A percentile compares a stretch with the other conserved stretches of the same genome.
These are phyloP conservation scores for Guadua angustifolia DNA, from an alignment of 176 grass and related monocot genomes.

Conservation along the genomic window DNA sequence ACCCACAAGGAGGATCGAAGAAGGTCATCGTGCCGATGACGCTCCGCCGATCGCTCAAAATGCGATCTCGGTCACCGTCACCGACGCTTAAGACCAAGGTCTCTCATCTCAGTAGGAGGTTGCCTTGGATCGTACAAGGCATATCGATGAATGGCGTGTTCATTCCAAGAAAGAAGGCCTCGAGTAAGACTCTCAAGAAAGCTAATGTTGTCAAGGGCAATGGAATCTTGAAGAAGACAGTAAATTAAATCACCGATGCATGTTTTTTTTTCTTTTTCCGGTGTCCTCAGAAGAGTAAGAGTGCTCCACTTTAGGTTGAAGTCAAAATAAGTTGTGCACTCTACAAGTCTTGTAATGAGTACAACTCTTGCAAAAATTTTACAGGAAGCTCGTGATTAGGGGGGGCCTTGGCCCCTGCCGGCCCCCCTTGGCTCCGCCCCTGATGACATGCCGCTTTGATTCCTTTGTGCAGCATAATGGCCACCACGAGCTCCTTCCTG, in stretches of 20 bases:
- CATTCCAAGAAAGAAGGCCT: constrained; percentile 38
- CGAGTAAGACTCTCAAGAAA: constrained; percentile 54
- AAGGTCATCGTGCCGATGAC: background rate
- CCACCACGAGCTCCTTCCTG: no score
- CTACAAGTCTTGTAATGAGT: background rate
- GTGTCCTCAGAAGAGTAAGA: background rate
- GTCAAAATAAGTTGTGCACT: background rate
- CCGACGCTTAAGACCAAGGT: constrained; percentile 48
- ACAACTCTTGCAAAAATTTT: no score
- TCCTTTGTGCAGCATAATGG: no score
- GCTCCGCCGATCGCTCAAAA: no score
- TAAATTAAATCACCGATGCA: constrained; percentile 1
- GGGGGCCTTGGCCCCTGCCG: no score
- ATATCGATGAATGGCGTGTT: constrained; percentile 35
- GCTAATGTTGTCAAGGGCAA: constrained; percentile 83
- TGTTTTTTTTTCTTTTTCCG: background rate
- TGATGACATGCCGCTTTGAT: no score
- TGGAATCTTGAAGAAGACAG: constrained; percentile 89
- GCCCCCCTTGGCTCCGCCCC: no score
- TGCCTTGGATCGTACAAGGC: constrained; percentile 22
- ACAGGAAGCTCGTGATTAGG: no score
- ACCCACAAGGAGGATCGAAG: background rate
- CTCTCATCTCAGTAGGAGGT: constrained; percentile 32
- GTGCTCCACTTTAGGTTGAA: background rate
- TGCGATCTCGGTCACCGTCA: no score